A percentile compares a stretch with the other conserved stretches of the same genome.
These are phyloP conservation scores for Verticillium isaacii DNA, from an alignment of 2,329 filamentous ascomycete species.

Conservation along the genomic window DNA sequence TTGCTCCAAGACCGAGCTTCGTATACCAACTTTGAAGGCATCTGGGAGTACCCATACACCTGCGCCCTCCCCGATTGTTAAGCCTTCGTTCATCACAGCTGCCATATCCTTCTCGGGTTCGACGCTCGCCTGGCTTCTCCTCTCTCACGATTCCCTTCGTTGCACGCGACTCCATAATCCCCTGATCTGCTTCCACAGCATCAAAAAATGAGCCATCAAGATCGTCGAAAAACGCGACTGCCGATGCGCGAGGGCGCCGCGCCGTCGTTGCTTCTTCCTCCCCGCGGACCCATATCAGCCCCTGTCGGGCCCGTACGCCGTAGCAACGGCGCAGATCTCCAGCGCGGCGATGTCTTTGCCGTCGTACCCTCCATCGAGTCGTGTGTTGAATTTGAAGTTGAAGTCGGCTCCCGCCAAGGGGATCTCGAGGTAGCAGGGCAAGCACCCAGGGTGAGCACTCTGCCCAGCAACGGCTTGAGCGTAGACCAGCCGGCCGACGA, in stretches of 20 bases:
- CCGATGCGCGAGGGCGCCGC: background rate
- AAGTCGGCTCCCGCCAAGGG: no score
- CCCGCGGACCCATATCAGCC: conserved; percentile 23
- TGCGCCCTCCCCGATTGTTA: no score
- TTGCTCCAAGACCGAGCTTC: no score
- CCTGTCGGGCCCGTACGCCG: conserved; percentile 32
- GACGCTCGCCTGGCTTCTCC: no score
- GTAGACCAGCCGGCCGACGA: background rate
- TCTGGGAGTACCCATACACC: no score
- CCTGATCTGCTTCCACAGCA: background rate
- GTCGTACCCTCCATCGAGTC: conserved; percentile 27
- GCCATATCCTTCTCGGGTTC: no score
- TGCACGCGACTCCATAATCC: no score
- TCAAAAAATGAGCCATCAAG: background rate
- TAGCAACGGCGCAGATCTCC: conserved; percentile 27
- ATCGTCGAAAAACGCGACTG: background rate
- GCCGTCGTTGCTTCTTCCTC: background rate
- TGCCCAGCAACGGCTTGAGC: background rate
- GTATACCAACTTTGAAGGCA: no score
- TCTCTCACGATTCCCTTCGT: no score
- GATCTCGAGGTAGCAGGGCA: no score
- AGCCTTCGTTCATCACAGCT: no score
- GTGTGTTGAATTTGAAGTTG: background rate
- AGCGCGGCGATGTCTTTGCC: conserved; percentile 26
- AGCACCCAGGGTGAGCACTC: no score